A percentile compares a stretch with the other conserved stretches of the same genome.
These are phyloP conservation scores for Meyerozyma sp. DNA, from an alignment of 1,139 yeast species.

Conservation along the genomic window DNA sequence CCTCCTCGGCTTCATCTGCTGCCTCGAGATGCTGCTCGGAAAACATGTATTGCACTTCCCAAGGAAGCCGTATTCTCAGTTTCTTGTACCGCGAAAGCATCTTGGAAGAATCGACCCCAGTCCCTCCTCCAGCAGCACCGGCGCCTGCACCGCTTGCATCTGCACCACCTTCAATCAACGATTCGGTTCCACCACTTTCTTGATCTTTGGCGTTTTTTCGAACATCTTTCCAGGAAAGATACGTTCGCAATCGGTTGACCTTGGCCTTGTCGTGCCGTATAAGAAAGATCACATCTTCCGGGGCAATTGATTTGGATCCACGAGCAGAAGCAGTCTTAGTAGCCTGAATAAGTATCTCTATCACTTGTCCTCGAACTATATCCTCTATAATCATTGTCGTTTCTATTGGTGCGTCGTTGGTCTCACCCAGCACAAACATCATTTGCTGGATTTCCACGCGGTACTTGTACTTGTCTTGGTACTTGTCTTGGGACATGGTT, in stretches of 20 bases:
- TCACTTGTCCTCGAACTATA: slow-evolving; percentile 90
- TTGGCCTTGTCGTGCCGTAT: slow-evolving; percentile 94
- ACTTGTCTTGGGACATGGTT: slow-evolving; percentile 7
- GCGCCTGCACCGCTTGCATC: slow-evolving; percentile 26
- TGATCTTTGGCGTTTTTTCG: slow-evolving; percentile 96
- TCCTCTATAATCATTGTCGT: slow-evolving; percentile 91
- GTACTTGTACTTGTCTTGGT: slow-evolving; percentile 54
- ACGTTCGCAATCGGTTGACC: slow-evolving; percentile 84
- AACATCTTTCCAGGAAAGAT: slow-evolving; percentile 95
- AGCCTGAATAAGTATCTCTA: slow-evolving; percentile 78
- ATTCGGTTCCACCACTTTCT: slow-evolving; percentile 75
- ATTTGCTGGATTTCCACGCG: slow-evolving; percentile 88
- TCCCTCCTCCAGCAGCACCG: slow-evolving; percentile 23
- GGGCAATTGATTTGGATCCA: slow-evolving; percentile 80
- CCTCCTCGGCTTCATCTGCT: slow-evolving; percentile 73
- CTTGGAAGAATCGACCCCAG: slow-evolving; percentile 44
- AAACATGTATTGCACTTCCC: slow-evolving; percentile 96
- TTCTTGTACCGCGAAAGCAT: slow-evolving; percentile 68
- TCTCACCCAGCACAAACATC: slow-evolving; percentile 98
- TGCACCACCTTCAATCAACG: slow-evolving; percentile 36
- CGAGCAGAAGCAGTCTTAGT: slow-evolving; percentile 72
- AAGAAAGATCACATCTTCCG: slow-evolving; percentile 89
- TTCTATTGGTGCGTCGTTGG: slow-evolving; percentile 88
- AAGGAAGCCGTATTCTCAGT: slow-evolving; percentile 79
- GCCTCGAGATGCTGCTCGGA: slow-evolving; percentile 81